A percentile compares a stretch with the other conserved stretches of the same genome.
Conservation (phyloP, 2,329 filamentous ascomycete species). For the Colletotrichum lupini region DNA sequence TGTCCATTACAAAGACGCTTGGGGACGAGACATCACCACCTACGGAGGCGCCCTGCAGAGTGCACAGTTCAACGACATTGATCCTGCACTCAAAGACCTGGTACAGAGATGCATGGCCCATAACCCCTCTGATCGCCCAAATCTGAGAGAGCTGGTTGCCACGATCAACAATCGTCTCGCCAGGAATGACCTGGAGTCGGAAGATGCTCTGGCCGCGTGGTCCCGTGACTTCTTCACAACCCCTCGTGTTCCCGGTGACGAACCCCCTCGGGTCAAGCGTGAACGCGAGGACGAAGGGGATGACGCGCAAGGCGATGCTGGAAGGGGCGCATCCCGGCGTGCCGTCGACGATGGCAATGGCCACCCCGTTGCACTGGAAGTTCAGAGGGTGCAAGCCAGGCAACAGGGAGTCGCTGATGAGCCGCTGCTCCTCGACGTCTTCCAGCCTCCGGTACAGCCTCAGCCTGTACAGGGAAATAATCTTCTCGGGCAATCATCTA, state of each 20-base stretch:
- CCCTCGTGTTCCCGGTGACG: neutral
- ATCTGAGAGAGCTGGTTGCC: constrained; percentile 37
- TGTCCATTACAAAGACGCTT: neutral
- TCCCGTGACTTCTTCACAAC: constrained; percentile 19
- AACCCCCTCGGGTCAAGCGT: neutral
- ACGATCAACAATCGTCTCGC: constrained; percentile 37
- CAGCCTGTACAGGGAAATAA: neutral
- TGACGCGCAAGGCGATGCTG: neutral
- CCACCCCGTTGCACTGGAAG: neutral
- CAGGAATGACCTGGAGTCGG: constrained; percentile 18
- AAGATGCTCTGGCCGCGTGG: constrained; percentile 34
- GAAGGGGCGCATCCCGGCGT: neutral
- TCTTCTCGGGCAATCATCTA: neutral
- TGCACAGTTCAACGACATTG: constrained; percentile 30
- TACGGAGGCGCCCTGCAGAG: constrained; percentile 29
- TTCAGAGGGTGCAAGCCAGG: neutral
- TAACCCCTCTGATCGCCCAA: constrained; percentile 41
- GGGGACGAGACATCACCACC: neutral
- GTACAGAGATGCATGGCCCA: constrained; percentile 42
- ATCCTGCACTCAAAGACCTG: constrained; percentile 38
- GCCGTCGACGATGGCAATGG: neutral
- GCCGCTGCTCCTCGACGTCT: neutral
- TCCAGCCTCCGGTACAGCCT: neutral
- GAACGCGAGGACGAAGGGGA: neutral
- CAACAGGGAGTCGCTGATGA: neutral